Evolutionary conservation across 1,284 basidiomycete species (phyloP), one percentile per base, ranked within the genome.

Genomic region (Moniliophthora roreri): DNA sequence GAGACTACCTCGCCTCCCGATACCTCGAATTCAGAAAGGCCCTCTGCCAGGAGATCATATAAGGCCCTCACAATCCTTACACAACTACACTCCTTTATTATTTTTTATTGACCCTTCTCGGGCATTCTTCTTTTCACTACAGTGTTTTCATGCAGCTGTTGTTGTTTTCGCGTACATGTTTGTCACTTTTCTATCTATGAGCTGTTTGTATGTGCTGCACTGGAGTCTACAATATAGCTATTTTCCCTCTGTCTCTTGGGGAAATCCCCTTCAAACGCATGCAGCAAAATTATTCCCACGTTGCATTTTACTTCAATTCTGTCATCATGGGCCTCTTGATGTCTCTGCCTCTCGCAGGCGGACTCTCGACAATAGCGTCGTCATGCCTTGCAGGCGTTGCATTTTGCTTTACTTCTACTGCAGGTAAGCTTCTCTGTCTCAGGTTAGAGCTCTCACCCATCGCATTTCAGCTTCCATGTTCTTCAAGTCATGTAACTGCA

Each of bases 401-500:
- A 0, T 92, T 90, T 70, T 91, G 80, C 69, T 90, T 82, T 68
- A 90, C 90, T 7, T 92, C 89, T 45, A 91, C 88, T 36, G 92
- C 92, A 63, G 90, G 89, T 85, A 53, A 55, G 71, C 68, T 54
- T 51, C 51, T 39, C 24, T 35, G 41, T 49, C 37, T 35, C 18
- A 35, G 24, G 40, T 54, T 26, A 20, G 28, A 50, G 38, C 52
- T 18, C 50, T 21, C 51, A 52, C 28, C 53, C 36, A 51, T 49
- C 39, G 53, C 54, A 53, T 44, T 51, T 67, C 74, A 84, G 95
- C 95, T 9, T 95, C 93, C 35, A 96, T 98, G 77, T 93, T 99
- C 74, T 97, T 89, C 83, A 97, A 97, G 78, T 95, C 93, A 53
- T 99, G 96, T 74, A 98, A 98, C 70, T 99, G 96, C 76, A 98